phyloP scores from a whole-genome alignment of 345 rosid species.

The Acer yangbiense region DNA sequence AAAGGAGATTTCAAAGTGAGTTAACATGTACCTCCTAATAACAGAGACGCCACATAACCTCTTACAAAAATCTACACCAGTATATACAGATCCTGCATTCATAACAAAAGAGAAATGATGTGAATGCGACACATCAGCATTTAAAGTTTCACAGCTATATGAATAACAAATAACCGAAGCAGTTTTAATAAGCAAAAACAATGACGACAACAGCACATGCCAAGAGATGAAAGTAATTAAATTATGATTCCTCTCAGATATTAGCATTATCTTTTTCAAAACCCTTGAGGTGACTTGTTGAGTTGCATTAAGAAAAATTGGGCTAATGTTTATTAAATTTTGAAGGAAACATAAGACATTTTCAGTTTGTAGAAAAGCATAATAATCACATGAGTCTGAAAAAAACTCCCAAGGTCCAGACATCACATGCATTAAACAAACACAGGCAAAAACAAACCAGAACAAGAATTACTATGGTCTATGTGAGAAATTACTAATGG shows the following conservation, averaged over 20 bases:
- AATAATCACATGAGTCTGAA: background rate
- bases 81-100: constrained; percentile 86
- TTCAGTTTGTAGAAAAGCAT: constrained; percentile 3
- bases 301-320: background rate
- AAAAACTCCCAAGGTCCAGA: background rate
- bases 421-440: background rate
- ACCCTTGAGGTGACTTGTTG: background rate
- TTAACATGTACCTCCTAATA: constrained; percentile 76
- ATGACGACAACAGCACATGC: background rate
- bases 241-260: background rate
- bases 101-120: background rate
- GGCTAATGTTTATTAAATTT: background rate
- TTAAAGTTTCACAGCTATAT: background rate
- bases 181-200: background rate
- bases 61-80: constrained; percentile 99
- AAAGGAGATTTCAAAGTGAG: background rate
- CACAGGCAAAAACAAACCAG: background rate
- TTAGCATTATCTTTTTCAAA: constrained; percentile 5
- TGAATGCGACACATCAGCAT: background rate
- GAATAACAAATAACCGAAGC: background rate
- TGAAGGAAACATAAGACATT: background rate
- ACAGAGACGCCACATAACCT: constrained; percentile 97
- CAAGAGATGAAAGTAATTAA: background rate
- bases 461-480: constrained; percentile 1
- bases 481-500: background rate